These are phyloP conservation scores for Fusarium pseudograminearum DNA, from an alignment of 2,329 filamentous ascomycete genomes.

Conservation along the genomic window DNA sequence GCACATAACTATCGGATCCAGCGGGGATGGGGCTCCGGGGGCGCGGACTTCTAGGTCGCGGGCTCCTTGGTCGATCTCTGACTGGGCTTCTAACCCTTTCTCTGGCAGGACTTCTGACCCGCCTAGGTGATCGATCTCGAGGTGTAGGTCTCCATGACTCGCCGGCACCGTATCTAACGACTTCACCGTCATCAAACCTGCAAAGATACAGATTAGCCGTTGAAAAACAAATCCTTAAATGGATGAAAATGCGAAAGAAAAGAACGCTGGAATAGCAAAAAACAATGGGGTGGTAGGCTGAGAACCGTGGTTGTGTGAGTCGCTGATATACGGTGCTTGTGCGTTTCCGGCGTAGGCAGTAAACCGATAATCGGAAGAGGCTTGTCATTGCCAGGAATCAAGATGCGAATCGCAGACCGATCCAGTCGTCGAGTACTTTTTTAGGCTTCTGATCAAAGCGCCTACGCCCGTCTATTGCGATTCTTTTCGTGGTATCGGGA, in stretches of 20 bases:
- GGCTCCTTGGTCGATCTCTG: slow-evolving; percentile 50
- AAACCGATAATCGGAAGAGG: background rate
- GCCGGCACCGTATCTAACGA: slow-evolving; percentile 71
- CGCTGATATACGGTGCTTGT: background rate
- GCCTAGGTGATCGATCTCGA: slow-evolving; percentile 60
- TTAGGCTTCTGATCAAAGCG: background rate
- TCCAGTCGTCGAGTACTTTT: background rate
- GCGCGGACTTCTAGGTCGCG: slow-evolving; percentile 56
- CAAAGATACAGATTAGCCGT: slow-evolving; percentile 28
- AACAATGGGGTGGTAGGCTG: background rate
- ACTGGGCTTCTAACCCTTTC: slow-evolving; percentile 51
- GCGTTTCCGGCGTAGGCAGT: background rate
- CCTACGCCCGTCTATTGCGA: background rate
- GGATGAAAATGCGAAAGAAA: background rate
- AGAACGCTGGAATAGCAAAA: slow-evolving; percentile 13
- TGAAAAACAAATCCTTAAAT: background rate
- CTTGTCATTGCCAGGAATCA: background rate
- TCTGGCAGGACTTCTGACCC: slow-evolving; percentile 50
- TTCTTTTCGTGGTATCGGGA: background rate
- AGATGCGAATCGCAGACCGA: background rate
- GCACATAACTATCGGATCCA: slow-evolving; percentile 61
- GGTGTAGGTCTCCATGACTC: slow-evolving; percentile 72
- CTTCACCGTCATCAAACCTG: slow-evolving; percentile 72
- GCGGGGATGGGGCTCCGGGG: slow-evolving; percentile 54
- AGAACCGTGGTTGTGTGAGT: background rate